Evolutionary conservation across 129 eudicot species (phyloP).

Genomic region (Flaveria brownii): DNA sequence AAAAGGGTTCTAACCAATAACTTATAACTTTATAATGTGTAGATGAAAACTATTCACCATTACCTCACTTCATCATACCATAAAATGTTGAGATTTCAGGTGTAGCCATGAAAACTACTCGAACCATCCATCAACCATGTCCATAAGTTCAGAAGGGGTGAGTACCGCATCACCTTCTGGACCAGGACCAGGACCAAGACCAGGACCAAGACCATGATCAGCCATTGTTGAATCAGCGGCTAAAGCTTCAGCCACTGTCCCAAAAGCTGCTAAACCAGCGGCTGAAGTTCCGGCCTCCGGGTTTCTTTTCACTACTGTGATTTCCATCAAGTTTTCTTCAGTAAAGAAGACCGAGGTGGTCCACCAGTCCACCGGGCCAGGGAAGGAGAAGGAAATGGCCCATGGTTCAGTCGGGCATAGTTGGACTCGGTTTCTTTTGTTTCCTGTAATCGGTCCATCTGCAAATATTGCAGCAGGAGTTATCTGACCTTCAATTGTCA

Average conservation of each 20-base stretch:
- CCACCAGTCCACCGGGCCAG: constrained; percentile 24
- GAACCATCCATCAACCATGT: constrained; percentile 13
- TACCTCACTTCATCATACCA: neutral
- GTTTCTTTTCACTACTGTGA: constrained; percentile 7
- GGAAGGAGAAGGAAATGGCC: constrained; percentile 26
- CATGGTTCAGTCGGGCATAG: constrained; percentile 26
- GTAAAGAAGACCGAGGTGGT: neutral
- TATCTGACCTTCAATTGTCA: constrained; percentile 26
- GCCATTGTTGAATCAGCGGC: neutral
- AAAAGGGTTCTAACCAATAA: neutral
- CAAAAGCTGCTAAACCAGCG: neutral
- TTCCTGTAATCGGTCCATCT: neutral
- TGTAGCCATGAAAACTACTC: neutral
- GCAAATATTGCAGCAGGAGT: neutral
- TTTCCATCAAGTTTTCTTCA: neutral
- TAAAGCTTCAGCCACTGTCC: neutral
- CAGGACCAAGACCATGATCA: neutral
- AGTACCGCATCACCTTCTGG: neutral
- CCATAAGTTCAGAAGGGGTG: neutral
- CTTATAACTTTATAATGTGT: constrained; percentile 1
- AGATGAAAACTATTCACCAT: constrained; percentile 1
- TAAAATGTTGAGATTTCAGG: neutral
- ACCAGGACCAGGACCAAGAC: neutral
- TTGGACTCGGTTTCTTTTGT: constrained; percentile 10
- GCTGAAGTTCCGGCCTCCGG: neutral